Percentiles rank a stretch among this genome's conserved stretches.
Evolutionary conservation across 345 rosid genomes (phyloP).

Genomic region (Rhizophora apiculata): DNA sequence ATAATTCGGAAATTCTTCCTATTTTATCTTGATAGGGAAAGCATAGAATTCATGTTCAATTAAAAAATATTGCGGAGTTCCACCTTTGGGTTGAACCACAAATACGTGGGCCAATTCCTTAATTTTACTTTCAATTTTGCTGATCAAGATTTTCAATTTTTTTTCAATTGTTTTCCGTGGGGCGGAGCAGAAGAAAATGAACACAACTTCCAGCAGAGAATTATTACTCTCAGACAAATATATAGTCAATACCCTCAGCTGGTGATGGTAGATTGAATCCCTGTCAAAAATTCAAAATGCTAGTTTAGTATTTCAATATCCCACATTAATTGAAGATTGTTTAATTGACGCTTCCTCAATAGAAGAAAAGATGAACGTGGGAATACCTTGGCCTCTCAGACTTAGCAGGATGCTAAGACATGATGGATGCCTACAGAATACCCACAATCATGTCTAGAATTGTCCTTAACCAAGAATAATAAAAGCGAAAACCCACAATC

Average conservation of each 20-base stretch:
- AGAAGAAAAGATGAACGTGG: background rate
- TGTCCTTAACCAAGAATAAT: conserved; percentile 1
- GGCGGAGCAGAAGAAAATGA: background rate
- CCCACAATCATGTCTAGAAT: background rate
- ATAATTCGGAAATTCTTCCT: background rate
- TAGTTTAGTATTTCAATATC: conserved; percentile 9
- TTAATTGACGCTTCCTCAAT: background rate
- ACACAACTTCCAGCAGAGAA: background rate
- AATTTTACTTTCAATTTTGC: background rate
- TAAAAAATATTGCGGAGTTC: background rate
- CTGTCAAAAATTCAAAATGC: conserved; percentile 40
- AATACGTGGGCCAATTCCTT: background rate
- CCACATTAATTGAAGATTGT: conserved; percentile 2
- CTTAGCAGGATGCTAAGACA: conserved; percentile 84
- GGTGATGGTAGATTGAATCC: conserved; percentile 55
- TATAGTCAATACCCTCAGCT: conserved; percentile 49
- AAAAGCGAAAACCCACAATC: background rate
- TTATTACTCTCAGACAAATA: background rate
- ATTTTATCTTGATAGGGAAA: background rate
- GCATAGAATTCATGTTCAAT: too few relatives aligned
- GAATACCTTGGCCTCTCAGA: conserved; percentile 73
- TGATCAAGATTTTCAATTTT: too few relatives aligned
- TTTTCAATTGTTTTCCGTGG: background rate
- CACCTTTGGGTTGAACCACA: background rate
- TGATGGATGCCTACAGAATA: conserved; percentile 73